These are phyloP conservation scores for Suhomyces sp. DNA, from an alignment of 805 yeast genomes.

Conservation along the genomic window DNA sequence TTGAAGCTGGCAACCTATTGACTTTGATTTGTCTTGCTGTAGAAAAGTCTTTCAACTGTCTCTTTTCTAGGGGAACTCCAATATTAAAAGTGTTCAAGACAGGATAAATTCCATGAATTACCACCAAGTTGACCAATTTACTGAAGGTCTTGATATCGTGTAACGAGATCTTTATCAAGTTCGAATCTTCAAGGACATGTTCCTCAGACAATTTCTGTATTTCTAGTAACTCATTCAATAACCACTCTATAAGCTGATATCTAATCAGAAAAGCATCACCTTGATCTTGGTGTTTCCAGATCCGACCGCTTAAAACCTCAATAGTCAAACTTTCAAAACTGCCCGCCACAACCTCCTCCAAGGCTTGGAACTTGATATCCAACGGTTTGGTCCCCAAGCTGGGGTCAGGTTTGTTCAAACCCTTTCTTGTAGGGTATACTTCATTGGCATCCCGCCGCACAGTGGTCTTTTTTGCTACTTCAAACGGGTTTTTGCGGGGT, in stretches of 20 bases:
- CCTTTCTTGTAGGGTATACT: constrained; percentile 30
- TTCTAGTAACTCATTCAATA: constrained; percentile 31
- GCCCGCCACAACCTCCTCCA: constrained; percentile 27
- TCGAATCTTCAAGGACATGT: constrained; percentile 18
- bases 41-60: constrained; percentile 54
- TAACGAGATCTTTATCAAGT: constrained; percentile 64
- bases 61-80: constrained; percentile 63
- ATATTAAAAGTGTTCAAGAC: constrained; percentile 51
- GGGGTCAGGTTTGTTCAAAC: constrained; percentile 35
- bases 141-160: constrained; percentile 82
- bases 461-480: constrained; percentile 23
- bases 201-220: constrained; percentile 40
- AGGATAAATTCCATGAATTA: constrained; percentile 71
- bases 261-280: neutral
- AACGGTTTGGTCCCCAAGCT: constrained; percentile 30
- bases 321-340: constrained; percentile 23
- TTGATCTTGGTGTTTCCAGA: too few species aligned
- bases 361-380: constrained; percentile 31
- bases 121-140: constrained; percentile 58
- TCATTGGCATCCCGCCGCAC: constrained; percentile 32
- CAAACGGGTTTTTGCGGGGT: constrained; percentile 32
- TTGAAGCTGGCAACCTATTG: constrained; percentile 1
- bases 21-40: constrained; percentile 18
- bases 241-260: neutral
- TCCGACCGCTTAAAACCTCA: too few species aligned